phyloP scores from a whole-genome alignment of 2,329 filamentous ascomycete genomes.

The Conoideocrella luteorostrata region DNA sequence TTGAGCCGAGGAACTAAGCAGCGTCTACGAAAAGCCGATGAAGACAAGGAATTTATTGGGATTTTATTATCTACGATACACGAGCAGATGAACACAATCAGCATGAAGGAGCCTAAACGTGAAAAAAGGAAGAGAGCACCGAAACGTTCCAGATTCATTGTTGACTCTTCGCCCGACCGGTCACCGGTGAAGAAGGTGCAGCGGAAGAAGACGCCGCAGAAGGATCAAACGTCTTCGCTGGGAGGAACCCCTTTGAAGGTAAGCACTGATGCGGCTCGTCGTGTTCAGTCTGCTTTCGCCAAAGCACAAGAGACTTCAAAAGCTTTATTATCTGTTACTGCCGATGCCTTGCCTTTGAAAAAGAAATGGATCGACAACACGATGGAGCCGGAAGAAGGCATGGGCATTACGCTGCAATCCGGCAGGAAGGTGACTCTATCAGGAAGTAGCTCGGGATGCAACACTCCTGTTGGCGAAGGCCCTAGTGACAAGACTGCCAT shows the following conservation, averaged over 20 bases:
- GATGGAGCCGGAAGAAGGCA: background rate
- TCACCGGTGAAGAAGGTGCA: background rate
- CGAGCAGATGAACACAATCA: constrained; percentile 1
- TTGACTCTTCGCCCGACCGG: background rate
- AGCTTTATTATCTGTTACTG: background rate
- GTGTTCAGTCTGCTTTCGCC: background rate
- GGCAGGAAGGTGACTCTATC: background rate
- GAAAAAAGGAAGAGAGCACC: background rate
- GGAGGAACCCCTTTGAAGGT: background rate
- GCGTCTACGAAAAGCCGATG: constrained; percentile 4
- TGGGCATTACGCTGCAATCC: background rate
- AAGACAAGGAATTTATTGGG: background rate
- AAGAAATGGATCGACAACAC: background rate
- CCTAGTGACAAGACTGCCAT: background rate
- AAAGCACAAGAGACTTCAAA: background rate
- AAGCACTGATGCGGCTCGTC: background rate
- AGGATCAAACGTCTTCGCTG: background rate
- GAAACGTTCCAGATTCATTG: background rate
- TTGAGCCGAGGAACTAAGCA: constrained; percentile 7
- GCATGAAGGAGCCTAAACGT: background rate
- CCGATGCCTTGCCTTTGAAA: too few relatives aligned
- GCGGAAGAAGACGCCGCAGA: background rate
- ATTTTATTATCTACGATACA: background rate
- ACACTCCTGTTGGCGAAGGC: background rate
- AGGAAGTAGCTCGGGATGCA: background rate